Percentiles rank a stretch among this genome's conserved stretches.
Evolutionary conservation across 2,329 filamentous ascomycete genomes (phyloP).

Genomic region (Fusarium neocosmosporiellum): DNA sequence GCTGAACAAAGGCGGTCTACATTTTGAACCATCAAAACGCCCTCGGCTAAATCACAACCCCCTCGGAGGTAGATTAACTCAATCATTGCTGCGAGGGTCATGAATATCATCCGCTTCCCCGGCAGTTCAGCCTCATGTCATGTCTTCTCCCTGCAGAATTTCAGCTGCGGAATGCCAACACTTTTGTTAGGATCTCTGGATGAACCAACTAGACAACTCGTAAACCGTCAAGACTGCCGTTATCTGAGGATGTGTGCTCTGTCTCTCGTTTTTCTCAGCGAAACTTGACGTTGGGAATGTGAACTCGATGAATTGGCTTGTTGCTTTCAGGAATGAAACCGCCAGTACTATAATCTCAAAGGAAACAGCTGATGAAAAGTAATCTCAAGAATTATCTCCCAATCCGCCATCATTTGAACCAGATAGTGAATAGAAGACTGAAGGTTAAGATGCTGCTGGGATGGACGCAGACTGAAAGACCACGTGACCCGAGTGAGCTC

Average conservation of each 20-base stretch:
- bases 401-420: background rate
- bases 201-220: background rate
- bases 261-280: background rate
- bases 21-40: background rate
- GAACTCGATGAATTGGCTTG: background rate
- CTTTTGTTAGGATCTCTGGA: background rate
- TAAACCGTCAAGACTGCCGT: background rate
- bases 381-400: background rate
- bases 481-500: background rate
- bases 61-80: background rate
- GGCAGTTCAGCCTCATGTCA: background rate
- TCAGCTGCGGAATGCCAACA: background rate
- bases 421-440: background rate
- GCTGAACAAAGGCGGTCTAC: background rate
- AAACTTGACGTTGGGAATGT: background rate
- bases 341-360: background rate
- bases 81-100: background rate
- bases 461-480: background rate
- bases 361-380: background rate
- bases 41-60: background rate
- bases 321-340: background rate
- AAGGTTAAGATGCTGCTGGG: background rate
- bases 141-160: background rate
- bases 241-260: background rate
- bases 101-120: background rate